A percentile compares a stretch with the other conserved stretches of the same genome.
These are phyloP conservation scores for Ceratocystis lukuohia DNA, from an alignment of 2,329 filamentous ascomycete genomes.

Conservation along the genomic window DNA sequence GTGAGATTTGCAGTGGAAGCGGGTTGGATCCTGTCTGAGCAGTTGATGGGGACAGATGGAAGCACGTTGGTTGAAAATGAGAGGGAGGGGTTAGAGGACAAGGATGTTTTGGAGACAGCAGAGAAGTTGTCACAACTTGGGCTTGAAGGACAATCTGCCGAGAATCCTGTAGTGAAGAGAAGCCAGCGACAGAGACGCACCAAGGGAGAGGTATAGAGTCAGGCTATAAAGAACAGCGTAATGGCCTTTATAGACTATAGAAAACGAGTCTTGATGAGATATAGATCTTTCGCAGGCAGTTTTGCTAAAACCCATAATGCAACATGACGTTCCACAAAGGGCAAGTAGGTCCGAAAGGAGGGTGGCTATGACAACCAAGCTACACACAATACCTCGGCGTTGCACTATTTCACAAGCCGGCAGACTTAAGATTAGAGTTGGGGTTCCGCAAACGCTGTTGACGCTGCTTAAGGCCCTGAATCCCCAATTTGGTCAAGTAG, in stretches of 20 bases:
- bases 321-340: background rate
- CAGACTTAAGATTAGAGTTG: background rate
- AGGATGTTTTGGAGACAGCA: conserved; percentile 17
- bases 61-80: conserved; percentile 24
- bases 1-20: conserved; percentile 44
- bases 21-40: conserved; percentile 42
- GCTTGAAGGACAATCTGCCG: background rate
- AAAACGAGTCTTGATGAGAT: background rate
- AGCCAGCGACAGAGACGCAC: conserved; percentile 12
- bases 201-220: background rate
- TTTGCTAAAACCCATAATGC: background rate
- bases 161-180: background rate
- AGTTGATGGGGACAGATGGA: conserved; percentile 32
- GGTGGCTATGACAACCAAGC: background rate
- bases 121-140: background rate
- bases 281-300: background rate
- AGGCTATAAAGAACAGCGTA: background rate
- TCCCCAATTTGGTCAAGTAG: no score
- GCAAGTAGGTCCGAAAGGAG: background rate
- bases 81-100: conserved; percentile 20
- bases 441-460: background rate
- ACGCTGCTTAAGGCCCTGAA: background rate
- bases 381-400: background rate
- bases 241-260: background rate
- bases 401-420: background rate